Evolutionary conservation across 345 rosid genomes (phyloP), one percentile per base, ranked within the genome.

Genomic region (Litchi chinensis): DNA sequence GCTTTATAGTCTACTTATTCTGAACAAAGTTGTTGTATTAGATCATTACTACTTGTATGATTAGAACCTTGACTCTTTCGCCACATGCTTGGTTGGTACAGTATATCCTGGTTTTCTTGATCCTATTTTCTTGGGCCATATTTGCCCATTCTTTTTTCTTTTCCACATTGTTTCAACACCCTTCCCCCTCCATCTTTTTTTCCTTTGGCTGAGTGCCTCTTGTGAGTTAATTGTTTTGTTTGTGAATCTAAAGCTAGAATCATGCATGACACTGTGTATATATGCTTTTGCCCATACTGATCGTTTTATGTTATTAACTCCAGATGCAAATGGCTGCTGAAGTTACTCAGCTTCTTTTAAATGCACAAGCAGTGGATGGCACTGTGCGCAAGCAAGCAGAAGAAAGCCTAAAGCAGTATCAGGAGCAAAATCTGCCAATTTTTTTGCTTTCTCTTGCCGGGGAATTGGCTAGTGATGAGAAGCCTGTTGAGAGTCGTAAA

Each of bases 281-380:
- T 46, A 5, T 32, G 18, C 43, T 26, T 26, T 64, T 21, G n/a
- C 6, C 22, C 54, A 21, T 40, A 21, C 24, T 46, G 41, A 76
- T 76, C 54, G 5, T 10, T 65, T 13, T 52, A 19, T 6, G 56
- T 10, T 67, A 65, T 67, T 70, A 8, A 52, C 28, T 67, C 56
- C 63, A 76, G 79, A 65, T 76, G 37, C 28, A 28, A 76, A 77
- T 80, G 82, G 83, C 85, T 0, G 83, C 86, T 89, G 95, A 90
- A 79, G 89, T 91, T 60, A 91, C 95, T 6, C 90, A 90, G 86
- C 83, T 91, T 83, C 95, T 91, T 68, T 75, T 91, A 80, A 89
- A 89, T 83, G 95, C 95, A 70, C 95, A 91, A 81, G 81, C 95
- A 24, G 87, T 90, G 41, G 95, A 91, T 77, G 90, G 92, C 71